These are phyloP conservation scores for Lasiodiplodia sp. DNA, from an alignment of 2,329 filamentous ascomycete species.

Conservation along the genomic window DNA sequence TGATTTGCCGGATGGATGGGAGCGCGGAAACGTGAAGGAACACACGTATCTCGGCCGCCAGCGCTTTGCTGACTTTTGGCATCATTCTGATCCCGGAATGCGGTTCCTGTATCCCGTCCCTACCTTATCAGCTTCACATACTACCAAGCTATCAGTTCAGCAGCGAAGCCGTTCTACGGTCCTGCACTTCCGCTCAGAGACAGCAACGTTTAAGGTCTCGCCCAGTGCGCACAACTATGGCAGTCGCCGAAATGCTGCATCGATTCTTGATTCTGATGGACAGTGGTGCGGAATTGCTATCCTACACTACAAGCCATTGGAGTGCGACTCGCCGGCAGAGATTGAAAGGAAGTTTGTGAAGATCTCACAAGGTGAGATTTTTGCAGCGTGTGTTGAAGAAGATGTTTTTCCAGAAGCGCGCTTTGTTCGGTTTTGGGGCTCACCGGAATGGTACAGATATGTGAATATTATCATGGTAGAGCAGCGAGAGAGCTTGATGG, in stretches of 20 bases:
- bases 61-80: neutral
- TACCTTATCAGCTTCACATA: neutral
- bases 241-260: neutral
- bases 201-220: neutral
- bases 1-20: neutral
- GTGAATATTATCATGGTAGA: neutral
- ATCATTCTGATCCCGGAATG: neutral
- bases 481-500: neutral
- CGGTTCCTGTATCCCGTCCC: neutral
- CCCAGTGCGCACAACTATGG: neutral
- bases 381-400: constrained; percentile 25
- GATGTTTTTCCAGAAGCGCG: constrained; percentile 1
- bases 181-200: neutral
- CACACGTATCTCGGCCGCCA: neutral
- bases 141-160: neutral
- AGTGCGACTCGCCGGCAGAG: constrained; percentile 47
- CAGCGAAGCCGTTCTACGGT: neutral
- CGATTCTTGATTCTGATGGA: neutral
- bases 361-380: constrained; percentile 63
- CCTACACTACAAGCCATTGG: neutral
- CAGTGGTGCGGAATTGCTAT: neutral
- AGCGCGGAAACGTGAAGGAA: neutral
- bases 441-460: neutral
- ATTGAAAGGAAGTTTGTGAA: constrained; percentile 54
- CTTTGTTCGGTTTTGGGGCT: neutral